Evolutionary conservation across 2,329 filamentous ascomycete genomes (phyloP), one percentile per base, ranked within the genome.

Genomic region (Penicillium sp.): DNA sequence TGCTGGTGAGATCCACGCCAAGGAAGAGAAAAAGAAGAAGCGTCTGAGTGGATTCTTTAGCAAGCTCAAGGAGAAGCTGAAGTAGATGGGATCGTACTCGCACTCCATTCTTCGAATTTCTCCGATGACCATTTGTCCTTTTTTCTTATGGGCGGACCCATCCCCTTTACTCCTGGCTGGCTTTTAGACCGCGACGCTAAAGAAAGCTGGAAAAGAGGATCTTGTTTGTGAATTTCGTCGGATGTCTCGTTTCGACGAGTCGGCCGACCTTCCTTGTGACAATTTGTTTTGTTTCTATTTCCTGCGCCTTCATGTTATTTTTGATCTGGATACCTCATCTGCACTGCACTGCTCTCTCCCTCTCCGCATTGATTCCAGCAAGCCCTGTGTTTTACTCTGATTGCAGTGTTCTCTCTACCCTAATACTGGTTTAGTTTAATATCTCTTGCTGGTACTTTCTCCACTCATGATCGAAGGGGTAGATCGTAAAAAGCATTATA

Each of bases 1-100:
- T 38, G 44, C 63, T n/a, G 68, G 76, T 17, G 72, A 72, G 35
- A 72, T 75, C 33, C 33, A 53, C 33, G 60, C 67, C 15, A 77
- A 79, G 58, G 78, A 80, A 17, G 83, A 86, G 56, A 87, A 86
- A 80, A 90, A 89, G 82, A 89, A 88, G 81, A 82, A 86, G 76
- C 83, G 88, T 58, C 70, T 89, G 62, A 90, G 88, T 76, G 79
- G 83, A 57, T 84, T 90, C 70, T 86, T 91, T 73, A 75, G 76
- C 35, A 82, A 79, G 71, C 66, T 86, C 59, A 85, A 85, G 79
- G 83, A 83, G 66, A 86, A 84, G 75, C 76, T 86, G 60, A 79
- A 79, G 70, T 80, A 70, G 51, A 65, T 26, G 53, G 53, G n/a
- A 26, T 30, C 17, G 15, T 19, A n/a, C 28, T 49, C 10, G 45